Evolutionary conservation across 1,139 yeast species (phyloP).

Genomic region (Blastobotrys apis): DNA sequence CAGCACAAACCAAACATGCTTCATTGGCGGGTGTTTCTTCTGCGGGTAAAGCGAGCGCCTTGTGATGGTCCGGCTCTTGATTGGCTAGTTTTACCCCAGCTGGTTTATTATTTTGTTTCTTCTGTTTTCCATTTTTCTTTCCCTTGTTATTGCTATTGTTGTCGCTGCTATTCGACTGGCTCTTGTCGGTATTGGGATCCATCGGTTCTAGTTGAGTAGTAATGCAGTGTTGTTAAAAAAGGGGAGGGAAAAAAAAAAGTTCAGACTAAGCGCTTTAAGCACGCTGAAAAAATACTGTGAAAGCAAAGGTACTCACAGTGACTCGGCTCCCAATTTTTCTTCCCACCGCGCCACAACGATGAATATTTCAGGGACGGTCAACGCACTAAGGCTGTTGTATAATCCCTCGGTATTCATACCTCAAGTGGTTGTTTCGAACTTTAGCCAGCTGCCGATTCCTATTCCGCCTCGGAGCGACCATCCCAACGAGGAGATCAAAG

Average conservation of each 20-base stretch:
- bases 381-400: conserved; percentile 51
- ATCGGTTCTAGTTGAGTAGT: no score
- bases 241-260: no score
- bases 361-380: conserved; percentile 26
- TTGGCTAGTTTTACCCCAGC: no score
- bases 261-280: no score
- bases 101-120: neutral
- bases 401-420: conserved; percentile 73
- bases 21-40: conserved; percentile 26
- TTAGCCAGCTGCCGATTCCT: conserved; percentile 55
- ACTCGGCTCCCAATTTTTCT: no score
- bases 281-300: no score
- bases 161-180: no score
- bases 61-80: conserved; percentile 4
- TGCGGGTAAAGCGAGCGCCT: conserved; percentile 1
- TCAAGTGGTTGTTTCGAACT: conserved; percentile 56
- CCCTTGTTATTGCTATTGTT: neutral
- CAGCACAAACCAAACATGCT: conserved; percentile 82
- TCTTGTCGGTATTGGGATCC: no score
- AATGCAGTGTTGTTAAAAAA: no score
- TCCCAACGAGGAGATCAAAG: conserved; percentile 47
- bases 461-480: conserved; percentile 25
- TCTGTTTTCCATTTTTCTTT: neutral
- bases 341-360: no score
- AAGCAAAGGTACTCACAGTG: no score